Conservation (phyloP, 2,329 filamentous ascomycete species). For the Botrytis fabae region DNA sequence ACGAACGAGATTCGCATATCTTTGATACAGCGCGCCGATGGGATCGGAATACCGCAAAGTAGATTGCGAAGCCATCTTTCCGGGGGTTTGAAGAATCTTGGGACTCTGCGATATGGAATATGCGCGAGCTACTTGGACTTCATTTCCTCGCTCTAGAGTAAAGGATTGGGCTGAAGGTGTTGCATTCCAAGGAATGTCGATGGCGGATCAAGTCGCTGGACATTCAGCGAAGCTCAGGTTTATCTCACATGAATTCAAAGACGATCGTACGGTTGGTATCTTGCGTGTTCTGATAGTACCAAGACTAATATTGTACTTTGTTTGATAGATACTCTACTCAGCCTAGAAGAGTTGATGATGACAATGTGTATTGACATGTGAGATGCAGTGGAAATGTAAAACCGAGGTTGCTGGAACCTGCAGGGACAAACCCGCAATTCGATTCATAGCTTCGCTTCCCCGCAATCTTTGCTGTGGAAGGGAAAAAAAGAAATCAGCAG, state of each 20-base stretch:
- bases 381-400: slow-evolving; percentile 1
- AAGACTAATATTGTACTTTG: background rate
- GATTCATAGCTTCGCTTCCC: slow-evolving; percentile 20
- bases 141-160: slow-evolving; percentile 17
- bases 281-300: background rate
- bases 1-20: slow-evolving; percentile 56
- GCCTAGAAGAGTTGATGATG: background rate
- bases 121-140: slow-evolving; percentile 13
- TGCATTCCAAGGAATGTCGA: slow-evolving; percentile 16
- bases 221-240: slow-evolving; percentile 13
- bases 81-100: background rate
- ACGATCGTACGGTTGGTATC: background rate
- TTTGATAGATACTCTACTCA: background rate
- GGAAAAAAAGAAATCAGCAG: background rate
- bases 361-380: slow-evolving; percentile 17
- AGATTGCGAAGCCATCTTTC: slow-evolving; percentile 82
- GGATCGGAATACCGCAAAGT: slow-evolving; percentile 74
- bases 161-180: background rate
- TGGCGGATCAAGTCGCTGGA: background rate
- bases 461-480: slow-evolving; percentile 12
- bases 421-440: slow-evolving; percentile 20
- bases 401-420: slow-evolving; percentile 21
- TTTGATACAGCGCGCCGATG: slow-evolving; percentile 62
- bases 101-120: slow-evolving; percentile 11
- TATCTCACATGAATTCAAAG: slow-evolving; percentile 12